Percentiles rank a stretch among this genome's conserved stretches.
Conservation (phyloP, 768 basidiomycete species). For the Gloeostereum incarnatum region DNA sequence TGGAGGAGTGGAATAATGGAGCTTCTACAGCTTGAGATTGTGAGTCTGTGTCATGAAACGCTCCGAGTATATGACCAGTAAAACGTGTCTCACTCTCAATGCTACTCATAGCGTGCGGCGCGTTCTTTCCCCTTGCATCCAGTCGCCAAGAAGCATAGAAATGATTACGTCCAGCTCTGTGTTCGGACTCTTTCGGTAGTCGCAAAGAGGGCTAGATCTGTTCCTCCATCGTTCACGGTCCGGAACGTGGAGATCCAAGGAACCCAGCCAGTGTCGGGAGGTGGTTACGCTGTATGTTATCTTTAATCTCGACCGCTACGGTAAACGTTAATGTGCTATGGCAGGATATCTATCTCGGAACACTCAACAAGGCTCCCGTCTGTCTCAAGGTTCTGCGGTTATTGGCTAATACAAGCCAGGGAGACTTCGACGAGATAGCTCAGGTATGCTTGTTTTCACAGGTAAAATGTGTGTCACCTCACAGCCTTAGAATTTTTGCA, state of each 20-base stretch:
- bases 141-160: neutral
- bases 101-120: too few species aligned
- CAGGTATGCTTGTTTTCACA: neutral
- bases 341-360: neutral
- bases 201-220: neutral
- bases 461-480: neutral
- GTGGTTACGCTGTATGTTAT: neutral
- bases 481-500: neutral
- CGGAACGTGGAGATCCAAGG: neutral
- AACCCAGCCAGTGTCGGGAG: neutral
- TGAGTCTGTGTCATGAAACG: neutral
- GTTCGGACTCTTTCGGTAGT: neutral
- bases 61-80: neutral
- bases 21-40: neutral
- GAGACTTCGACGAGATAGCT: neutral
- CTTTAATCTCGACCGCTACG: neutral
- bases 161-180: neutral
- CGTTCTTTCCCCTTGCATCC: too few species aligned
- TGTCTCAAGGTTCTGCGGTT: neutral
- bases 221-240: neutral
- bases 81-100: neutral
- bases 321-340: too few species aligned
- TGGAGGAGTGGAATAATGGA: neutral
- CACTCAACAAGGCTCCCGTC: neutral
- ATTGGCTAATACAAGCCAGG: neutral